Percentiles rank a stretch among this genome's conserved stretches.
phyloP scores from a whole-genome alignment of 371 early-diverging fungal species.

The Synchytrium microbalum region DNA sequence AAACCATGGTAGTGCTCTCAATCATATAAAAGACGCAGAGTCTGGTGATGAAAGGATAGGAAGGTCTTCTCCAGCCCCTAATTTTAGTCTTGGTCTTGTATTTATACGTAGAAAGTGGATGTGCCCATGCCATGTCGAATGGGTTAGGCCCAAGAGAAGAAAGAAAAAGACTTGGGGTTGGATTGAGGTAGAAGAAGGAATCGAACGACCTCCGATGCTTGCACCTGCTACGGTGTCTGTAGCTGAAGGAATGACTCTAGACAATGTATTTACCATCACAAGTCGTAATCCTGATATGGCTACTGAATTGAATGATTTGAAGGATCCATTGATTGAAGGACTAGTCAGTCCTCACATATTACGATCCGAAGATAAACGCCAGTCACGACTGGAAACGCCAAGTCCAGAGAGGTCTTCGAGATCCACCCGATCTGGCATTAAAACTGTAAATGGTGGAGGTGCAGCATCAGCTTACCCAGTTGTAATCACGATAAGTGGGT shows the following conservation, averaged over 20 bases:
- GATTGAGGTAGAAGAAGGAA: neutral
- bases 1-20: constrained; percentile 5
- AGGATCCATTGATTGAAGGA: no score
- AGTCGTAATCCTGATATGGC: neutral
- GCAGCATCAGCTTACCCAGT: no score
- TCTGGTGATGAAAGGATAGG: neutral
- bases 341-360: no score
- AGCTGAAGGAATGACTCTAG: neutral
- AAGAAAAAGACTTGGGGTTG: neutral
- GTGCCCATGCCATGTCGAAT: constrained; percentile 82
- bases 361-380: no score
- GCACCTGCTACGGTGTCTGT: neutral
- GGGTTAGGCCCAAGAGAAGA: constrained; percentile 9
- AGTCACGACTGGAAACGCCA: no score
- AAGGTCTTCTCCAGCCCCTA: neutral
- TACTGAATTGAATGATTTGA: neutral
- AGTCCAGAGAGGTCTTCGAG: no score
- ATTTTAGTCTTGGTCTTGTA: constrained; percentile 7
- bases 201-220: neutral
- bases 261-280: neutral
- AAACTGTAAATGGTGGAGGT: no score
- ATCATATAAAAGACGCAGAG: constrained; percentile 13
- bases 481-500: no score
- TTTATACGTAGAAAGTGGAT: constrained; percentile 56
- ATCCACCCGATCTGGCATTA: no score